Base-by-base conservation (phyloP, 2,329 filamentous ascomycete species). In the Pseudogymnoascus sp. region DNA sequence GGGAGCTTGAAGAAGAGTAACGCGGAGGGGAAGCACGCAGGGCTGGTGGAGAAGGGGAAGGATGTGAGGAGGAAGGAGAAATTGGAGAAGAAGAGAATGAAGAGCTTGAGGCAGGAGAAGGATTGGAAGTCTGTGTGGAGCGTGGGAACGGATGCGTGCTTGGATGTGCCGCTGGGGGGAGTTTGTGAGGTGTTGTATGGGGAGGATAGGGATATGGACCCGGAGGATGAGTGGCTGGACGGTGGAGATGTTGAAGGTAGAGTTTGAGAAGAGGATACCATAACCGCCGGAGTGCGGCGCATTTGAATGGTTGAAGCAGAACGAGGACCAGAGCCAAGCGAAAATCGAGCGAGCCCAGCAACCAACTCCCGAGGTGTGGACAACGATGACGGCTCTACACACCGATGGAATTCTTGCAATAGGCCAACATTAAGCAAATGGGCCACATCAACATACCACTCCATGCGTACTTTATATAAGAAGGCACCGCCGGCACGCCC, bases 171-270 rank as follows among this genome's bases (percentile, higher is more conserved):
- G 6, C 83, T 97, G 67, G 92, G 92, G 8, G 94, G 93, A 0
- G 93, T 97, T 1, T 97, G 93, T 72, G 92, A 99, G 77, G 86
- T 99, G 35, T 73, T 99, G 22, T 99, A 97, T 75, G 92, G 91
- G 0, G 82, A 84, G 61, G 76, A 77, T 12, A 75, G 78, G 61
- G 76, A 79, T 33, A 42, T 62, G 33, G 61, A 60, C 19, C 35
- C 35, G 35, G 61, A 60, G 36, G 61, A 60, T 33, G 59, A 52
- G 12, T 41, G 58, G 33, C 7, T 58, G 8, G 66, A 67, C 25
- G 22, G 33, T 12, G 61, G 61, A 4, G 64, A 66, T 11, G 64
- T 67, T 33, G 62, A 45, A 42, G 28, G 58, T 4, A 19, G 58
- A 25, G 58, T 3, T 14, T 38, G 58, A 59, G 36, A 59, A 16